These are phyloP conservation scores for Suillus decipiens DNA, from an alignment of 768 basidiomycete species.

Conservation along the genomic window DNA sequence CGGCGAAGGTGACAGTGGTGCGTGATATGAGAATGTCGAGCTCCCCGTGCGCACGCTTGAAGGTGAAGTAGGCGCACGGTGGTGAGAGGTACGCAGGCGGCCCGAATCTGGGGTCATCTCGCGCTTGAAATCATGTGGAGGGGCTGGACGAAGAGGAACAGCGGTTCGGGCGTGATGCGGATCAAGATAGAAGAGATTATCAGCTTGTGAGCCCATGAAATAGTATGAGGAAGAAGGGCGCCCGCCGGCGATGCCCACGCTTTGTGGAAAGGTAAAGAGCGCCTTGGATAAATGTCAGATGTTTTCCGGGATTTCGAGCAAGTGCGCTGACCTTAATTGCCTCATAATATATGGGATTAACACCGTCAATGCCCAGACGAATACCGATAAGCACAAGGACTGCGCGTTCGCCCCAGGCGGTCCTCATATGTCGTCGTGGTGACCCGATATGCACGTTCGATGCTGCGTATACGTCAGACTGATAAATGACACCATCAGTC, in stretches of 20 bases:
- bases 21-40: conserved; percentile 54
- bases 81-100: conserved; percentile 28
- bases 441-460: conserved; percentile 44
- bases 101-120: conserved; percentile 33
- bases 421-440: conserved; percentile 32
- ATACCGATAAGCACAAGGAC: conserved; percentile 88
- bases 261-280: conserved; percentile 92
- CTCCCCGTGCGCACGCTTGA: conserved; percentile 55
- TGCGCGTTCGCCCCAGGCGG: conserved; percentile 76
- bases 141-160: conserved; percentile 63
- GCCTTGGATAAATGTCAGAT: conserved; percentile 44
- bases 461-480: conserved; percentile 83
- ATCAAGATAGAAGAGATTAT: conserved; percentile 83
- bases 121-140: conserved; percentile 32
- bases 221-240: conserved; percentile 97
- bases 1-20: conserved; percentile 63
- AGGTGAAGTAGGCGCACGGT: conserved; percentile 47
- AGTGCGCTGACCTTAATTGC: conserved; percentile 61
- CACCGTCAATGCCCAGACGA: conserved; percentile 86
- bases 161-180: conserved; percentile 79
- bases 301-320: background rate
- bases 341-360: conserved; percentile 94
- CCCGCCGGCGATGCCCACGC: conserved; percentile 95
- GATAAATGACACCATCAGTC: conserved; percentile 79
- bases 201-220: conserved; percentile 91